A percentile compares a stretch with the other conserved stretches of the same genome.
These are phyloP conservation scores for Debaryomyces singareniensis DNA, from an alignment of 1,139 yeast species.

Conservation along the genomic window DNA sequence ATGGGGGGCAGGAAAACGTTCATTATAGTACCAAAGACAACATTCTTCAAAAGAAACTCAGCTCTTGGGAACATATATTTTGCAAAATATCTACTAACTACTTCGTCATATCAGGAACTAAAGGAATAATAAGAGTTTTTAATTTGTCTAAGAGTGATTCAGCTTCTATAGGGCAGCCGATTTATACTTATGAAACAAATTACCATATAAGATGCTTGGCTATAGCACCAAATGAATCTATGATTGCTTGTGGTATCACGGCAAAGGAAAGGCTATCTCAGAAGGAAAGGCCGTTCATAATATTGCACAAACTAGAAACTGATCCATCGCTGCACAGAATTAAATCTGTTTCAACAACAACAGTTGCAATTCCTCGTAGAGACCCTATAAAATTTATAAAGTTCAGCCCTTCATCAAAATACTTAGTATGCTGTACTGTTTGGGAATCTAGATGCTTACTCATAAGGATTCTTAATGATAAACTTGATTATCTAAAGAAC, in stretches of 20 bases:
- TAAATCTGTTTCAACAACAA: constrained; percentile 47
- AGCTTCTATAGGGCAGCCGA: constrained; percentile 47
- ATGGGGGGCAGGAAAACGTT: constrained; percentile 10
- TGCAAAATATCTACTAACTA: constrained; percentile 59
- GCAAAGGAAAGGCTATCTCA: constrained; percentile 68
- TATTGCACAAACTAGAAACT: constrained; percentile 51
- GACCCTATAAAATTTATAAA: constrained; percentile 75
- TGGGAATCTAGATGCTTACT: constrained; percentile 76
- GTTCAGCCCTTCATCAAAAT: constrained; percentile 65
- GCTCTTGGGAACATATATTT: constrained; percentile 58
- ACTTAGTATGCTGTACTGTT: constrained; percentile 76
- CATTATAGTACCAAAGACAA: constrained; percentile 5
- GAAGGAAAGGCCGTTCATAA: constrained; percentile 74
- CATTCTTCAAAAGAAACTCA: constrained; percentile 23
- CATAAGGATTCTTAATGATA: constrained; percentile 51
- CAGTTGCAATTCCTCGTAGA: constrained; percentile 77
- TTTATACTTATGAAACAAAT: constrained; percentile 63
- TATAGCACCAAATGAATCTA: constrained; percentile 55
- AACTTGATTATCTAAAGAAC: constrained; percentile 29
- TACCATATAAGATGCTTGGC: constrained; percentile 79
- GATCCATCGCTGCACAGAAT: constrained; percentile 11
- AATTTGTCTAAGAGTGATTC: constrained; percentile 37
- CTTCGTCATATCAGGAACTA: constrained; percentile 66
- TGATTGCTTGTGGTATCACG: constrained; percentile 76
- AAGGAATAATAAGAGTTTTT: constrained; percentile 62